Conservation (phyloP, 2,329 filamentous ascomycete species). For the Beauveria medogensis region DNA sequence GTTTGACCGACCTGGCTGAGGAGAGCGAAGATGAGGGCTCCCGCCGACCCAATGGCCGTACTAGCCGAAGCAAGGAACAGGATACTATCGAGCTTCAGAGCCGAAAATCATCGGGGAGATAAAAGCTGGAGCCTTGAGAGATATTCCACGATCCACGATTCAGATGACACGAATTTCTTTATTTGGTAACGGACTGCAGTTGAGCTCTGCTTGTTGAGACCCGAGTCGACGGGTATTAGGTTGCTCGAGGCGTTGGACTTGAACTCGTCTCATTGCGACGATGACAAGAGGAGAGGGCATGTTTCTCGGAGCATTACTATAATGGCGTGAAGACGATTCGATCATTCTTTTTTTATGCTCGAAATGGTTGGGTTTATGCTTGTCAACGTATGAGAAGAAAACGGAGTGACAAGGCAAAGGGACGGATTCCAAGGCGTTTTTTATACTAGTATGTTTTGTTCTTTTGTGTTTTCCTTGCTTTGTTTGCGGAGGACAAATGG, state of each 20-base stretch:
- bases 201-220: not conserved
- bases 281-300: not conserved
- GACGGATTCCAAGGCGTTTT: slow-evolving; percentile 7
- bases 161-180: slow-evolving; percentile 9
- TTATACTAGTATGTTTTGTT: not conserved
- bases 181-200: slow-evolving; percentile 1
- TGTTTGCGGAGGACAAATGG: not conserved
- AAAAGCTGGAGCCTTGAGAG: not conserved
- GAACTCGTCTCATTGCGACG: not conserved
- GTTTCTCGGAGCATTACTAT: not conserved
- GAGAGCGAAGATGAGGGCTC: slow-evolving; percentile 59
- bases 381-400: not conserved
- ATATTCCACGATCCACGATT: slow-evolving; percentile 8
- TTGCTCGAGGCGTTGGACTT: not conserved
- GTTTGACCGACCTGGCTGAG: slow-evolving; percentile 69
- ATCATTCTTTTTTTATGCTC: not conserved
- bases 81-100: slow-evolving; percentile 42
- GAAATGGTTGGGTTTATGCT: not conserved
- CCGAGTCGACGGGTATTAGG: not conserved
- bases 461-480: not conserved
- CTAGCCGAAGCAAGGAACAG: slow-evolving; percentile 29
- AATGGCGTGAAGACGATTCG: not conserved
- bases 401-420: slow-evolving; percentile 6
- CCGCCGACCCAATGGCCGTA: slow-evolving; percentile 31
- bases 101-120: slow-evolving; percentile 31